Conservation (phyloP, 164 flowering plant genomes). For the Umbellularia californica region DNA sequence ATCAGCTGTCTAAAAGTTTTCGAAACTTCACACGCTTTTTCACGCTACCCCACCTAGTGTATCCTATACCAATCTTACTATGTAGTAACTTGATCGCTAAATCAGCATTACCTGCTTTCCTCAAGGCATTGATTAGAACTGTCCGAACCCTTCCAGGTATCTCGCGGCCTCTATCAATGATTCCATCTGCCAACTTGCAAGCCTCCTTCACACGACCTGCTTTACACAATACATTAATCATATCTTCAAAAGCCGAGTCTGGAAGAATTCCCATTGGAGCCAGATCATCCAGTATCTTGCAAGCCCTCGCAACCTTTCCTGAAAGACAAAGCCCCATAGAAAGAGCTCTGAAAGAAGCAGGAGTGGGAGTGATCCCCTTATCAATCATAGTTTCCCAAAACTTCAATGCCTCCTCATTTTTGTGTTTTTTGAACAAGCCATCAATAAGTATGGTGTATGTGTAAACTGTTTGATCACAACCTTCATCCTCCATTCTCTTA, state of each 20-base stretch:
- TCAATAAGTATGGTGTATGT: slow-evolving; percentile 82
- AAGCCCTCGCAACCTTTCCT: slow-evolving; percentile 84
- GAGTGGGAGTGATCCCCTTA: slow-evolving; percentile 82
- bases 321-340: slow-evolving; percentile 90
- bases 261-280: slow-evolving; percentile 78
- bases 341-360: slow-evolving; percentile 81
- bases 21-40: slow-evolving; percentile 80
- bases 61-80: slow-evolving; percentile 89
- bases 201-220: slow-evolving; percentile 79
- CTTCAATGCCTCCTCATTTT: slow-evolving; percentile 85
- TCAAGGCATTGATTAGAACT: slow-evolving; percentile 80
- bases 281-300: slow-evolving; percentile 57
- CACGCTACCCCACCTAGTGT: slow-evolving; percentile 74
- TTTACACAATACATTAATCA: slow-evolving; percentile 80
- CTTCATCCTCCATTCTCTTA: slow-evolving; percentile 74
- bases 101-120: slow-evolving; percentile 85
- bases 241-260: slow-evolving; percentile 81
- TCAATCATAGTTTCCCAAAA: slow-evolving; percentile 92
- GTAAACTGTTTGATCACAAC: slow-evolving; percentile 85
- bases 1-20: slow-evolving; percentile 44
- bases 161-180: slow-evolving; percentile 90
- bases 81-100: slow-evolving; percentile 90
- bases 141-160: slow-evolving; percentile 82
- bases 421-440: slow-evolving; percentile 68
- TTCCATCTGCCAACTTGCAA: slow-evolving; percentile 93